phyloP scores from a whole-genome alignment of 2,329 filamentous ascomycete species.

The Fusarium virguliforme region DNA sequence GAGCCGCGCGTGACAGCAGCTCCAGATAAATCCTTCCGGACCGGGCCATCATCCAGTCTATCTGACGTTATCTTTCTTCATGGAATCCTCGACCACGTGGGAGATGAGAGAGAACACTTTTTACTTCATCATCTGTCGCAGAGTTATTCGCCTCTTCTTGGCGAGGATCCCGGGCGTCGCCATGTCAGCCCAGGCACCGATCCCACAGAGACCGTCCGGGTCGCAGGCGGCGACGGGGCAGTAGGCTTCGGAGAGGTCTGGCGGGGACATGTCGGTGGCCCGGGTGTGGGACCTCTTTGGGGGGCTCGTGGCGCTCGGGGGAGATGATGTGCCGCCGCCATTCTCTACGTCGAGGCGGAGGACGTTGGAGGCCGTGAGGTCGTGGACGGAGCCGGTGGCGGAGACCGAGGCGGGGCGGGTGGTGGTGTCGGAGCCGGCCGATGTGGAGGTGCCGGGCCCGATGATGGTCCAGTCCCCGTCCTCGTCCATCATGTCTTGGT shows the following conservation, averaged over 20 bases:
- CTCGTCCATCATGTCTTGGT: constrained; percentile 27
- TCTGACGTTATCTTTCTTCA: constrained; percentile 3
- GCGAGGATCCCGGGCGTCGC: constrained; percentile 27
- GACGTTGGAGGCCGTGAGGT: constrained; percentile 34
- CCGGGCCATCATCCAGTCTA: constrained; percentile 18
- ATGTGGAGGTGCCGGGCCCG: not conserved
- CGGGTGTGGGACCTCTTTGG: constrained; percentile 21
- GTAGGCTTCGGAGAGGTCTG: constrained; percentile 31
- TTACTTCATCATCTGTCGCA: constrained; percentile 25
- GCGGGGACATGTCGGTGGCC: constrained; percentile 31
- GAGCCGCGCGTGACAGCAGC: constrained; percentile 23
- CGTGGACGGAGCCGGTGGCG: constrained; percentile 21
- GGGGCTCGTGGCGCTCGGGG: constrained; percentile 30
- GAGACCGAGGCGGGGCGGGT: constrained; percentile 38
- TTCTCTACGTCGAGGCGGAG: constrained; percentile 32
- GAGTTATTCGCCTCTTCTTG: constrained; percentile 32
- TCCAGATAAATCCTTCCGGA: constrained; percentile 23
- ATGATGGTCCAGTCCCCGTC: constrained; percentile 32
- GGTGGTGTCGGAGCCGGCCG: constrained; percentile 28
- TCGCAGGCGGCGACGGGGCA: constrained; percentile 19
- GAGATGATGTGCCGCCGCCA: constrained; percentile 7
- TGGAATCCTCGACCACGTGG: constrained; percentile 14
- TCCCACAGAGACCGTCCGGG: constrained; percentile 35
- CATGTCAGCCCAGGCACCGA: constrained; percentile 47
- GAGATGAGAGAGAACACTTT: not conserved